These are phyloP conservation scores for Lipomyces lipofer DNA, from an alignment of 805 yeast genomes.

Conservation along the genomic window DNA sequence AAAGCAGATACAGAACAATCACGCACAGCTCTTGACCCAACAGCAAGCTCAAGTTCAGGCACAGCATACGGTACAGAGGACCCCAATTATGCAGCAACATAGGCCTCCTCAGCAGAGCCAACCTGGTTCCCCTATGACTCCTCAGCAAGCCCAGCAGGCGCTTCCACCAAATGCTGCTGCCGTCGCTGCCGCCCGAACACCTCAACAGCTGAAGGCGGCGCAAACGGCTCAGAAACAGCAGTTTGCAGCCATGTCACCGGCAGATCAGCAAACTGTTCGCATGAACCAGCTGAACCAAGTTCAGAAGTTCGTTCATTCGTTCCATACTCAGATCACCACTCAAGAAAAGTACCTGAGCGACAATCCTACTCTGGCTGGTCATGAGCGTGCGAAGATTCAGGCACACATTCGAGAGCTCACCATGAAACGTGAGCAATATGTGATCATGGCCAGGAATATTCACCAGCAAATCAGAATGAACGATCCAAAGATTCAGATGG, in stretches of 20 bases:
- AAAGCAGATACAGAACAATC: conserved; percentile 13
- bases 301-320: conserved; percentile 11
- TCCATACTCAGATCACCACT: conserved; percentile 19
- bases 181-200: conserved; percentile 4
- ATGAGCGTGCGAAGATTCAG: conserved; percentile 26
- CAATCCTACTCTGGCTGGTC: conserved; percentile 20
- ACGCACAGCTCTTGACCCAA: conserved; percentile 11
- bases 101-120: conserved; percentile 13
- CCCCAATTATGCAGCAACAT: conserved; percentile 10
- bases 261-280: conserved; percentile 27
- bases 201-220: conserved; percentile 14
- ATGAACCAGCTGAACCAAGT: conserved; percentile 18
- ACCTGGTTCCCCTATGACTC: conserved; percentile 1
- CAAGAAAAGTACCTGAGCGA: conserved; percentile 19
- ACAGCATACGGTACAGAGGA: neutral
- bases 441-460: conserved; percentile 15
- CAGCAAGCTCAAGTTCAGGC: conserved; percentile 11
- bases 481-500: conserved; percentile 11
- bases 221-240: conserved; percentile 19
- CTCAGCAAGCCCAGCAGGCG: conserved; percentile 14
- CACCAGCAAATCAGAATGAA: conserved; percentile 21
- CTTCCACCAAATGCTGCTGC: conserved; percentile 11
- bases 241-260: conserved; percentile 22
- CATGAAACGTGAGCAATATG: conserved; percentile 20
- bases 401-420: conserved; percentile 15